Base-by-base conservation (phyloP, 345 rosid genomes). In the Lepidium sativum region DNA sequence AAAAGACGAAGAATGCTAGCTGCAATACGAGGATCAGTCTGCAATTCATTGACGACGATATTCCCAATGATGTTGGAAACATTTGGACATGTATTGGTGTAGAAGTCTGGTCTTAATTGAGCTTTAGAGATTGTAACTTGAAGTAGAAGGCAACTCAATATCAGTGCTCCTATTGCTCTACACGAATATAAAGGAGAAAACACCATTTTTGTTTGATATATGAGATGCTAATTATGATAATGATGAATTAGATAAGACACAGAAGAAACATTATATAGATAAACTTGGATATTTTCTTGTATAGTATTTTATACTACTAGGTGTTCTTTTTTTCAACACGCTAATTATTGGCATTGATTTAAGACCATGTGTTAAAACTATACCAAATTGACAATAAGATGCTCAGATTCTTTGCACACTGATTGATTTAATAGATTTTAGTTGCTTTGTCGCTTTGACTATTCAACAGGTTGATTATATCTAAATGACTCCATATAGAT, bases 1-100 rank as follows among this genome's bases (percentile, higher is more conserved):
- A 61, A 68, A 27, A 71, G 75, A 11, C 75, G 75, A 48, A 71
- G 70, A 32, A 71, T 2, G n/a, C 75, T 71, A 25, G 75, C 75
- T 4, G 70, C 47, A n/a, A 71, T 71, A 49, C 75, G 75, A 39
- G 70, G 70, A 40, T 71, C 70, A 0, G 16, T 7, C 13, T 12
- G 0, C 39, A 71, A 27, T 64, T 21, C 65, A 21, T 55, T 32
- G 35, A 71, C 60, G 33, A 71, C 56, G 52, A n/a, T 1, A 20
- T 47, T 40, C 16, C 47, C 21, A 32, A 71, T 64, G 60, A 71
- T 71, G 21, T 56, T 47, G 17, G 48, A 71, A 40, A 64, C 54
- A 4, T 0, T 2, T 0, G 51, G 65, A 23, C 75, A 71, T 11
- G 70, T 31, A 6, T 38, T 0, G 27, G 2, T 48, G 57, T 71